A percentile compares a stretch with the other conserved stretches of the same genome.
Evolutionary conservation across 1,284 basidiomycete genomes (phyloP).

Genomic region (Trichosporon coremiiforme): DNA sequence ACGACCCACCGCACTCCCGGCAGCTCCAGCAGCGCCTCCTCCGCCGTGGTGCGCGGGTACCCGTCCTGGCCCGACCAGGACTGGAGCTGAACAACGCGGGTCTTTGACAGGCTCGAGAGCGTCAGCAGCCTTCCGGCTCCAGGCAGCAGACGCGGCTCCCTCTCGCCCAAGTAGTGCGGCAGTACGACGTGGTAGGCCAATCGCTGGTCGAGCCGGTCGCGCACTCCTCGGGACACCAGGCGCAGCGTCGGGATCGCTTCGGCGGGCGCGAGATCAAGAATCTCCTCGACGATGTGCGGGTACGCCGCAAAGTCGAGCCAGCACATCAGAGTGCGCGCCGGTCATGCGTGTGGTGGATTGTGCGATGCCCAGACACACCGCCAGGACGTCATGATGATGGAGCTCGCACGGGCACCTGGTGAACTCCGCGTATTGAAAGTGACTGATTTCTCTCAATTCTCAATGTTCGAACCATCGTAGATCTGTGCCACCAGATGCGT

Average conservation of each 20-base stretch:
- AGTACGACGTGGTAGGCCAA: conserved; percentile 4
- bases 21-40: background rate
- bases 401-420: background rate
- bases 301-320: conserved; percentile 10
- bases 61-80: conserved; percentile 2
- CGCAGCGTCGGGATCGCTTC: conserved; percentile 14
- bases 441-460: background rate
- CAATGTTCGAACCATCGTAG: too few species aligned
- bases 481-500: too few species aligned
- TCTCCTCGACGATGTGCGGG: conserved; percentile 16
- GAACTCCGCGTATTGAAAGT: background rate
- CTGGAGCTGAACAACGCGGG: conserved; percentile 1
- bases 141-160: background rate
- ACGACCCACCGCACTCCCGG: background rate
- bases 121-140: background rate
- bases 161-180: background rate
- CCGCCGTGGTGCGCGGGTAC: background rate
- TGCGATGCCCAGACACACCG: background rate
- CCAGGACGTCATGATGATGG: background rate
- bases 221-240: background rate
- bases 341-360: background rate
- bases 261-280: background rate
- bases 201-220: background rate
- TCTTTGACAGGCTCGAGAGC: background rate
- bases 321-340: background rate